Conservation (phyloP, 257 asterid species). For the Echium plantagineum region DNA sequence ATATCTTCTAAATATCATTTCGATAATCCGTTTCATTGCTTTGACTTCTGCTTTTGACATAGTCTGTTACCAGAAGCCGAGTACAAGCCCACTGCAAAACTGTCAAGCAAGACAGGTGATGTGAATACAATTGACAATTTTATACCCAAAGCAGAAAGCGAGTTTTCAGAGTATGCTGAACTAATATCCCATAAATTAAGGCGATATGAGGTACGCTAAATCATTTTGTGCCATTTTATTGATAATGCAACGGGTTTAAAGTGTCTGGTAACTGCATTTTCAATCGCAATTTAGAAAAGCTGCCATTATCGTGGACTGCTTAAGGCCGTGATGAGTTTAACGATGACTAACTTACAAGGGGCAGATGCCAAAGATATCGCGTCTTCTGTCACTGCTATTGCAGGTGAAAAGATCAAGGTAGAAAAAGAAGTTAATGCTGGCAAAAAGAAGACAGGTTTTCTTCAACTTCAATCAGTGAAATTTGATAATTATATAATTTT, state of each 20-base stretch:
- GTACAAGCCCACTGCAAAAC: slow-evolving; percentile 67
- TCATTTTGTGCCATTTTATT: slow-evolving; percentile 3
- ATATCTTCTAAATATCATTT: background rate
- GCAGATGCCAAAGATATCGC: slow-evolving; percentile 85
- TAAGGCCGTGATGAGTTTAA: slow-evolving; percentile 76
- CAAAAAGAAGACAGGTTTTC: slow-evolving; percentile 75
- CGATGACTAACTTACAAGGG: slow-evolving; percentile 67
- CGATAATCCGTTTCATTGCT: background rate
- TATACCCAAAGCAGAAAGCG: slow-evolving; percentile 73
- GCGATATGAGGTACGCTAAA: slow-evolving; percentile 61
- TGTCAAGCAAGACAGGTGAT: slow-evolving; percentile 63
- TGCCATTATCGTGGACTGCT: slow-evolving; percentile 73
- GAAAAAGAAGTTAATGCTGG: slow-evolving; percentile 83
- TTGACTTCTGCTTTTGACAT: slow-evolving; percentile 7
- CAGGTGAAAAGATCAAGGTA: slow-evolving; percentile 78
- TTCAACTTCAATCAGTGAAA: background rate
- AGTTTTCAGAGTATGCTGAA: slow-evolving; percentile 78
- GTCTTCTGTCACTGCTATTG: slow-evolving; percentile 85
- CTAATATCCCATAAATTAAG: slow-evolving; percentile 67
- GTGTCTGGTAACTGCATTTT: slow-evolving; percentile 3
- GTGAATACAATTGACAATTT: slow-evolving; percentile 71
- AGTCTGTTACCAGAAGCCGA: slow-evolving; percentile 98
- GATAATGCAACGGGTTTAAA: background rate
- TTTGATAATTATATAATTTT: background rate
- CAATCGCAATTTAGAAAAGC: slow-evolving; percentile 58